Evolutionary conservation across 306 rosid genomes (phyloP).

Genomic region (Lathyrus aphaca): DNA sequence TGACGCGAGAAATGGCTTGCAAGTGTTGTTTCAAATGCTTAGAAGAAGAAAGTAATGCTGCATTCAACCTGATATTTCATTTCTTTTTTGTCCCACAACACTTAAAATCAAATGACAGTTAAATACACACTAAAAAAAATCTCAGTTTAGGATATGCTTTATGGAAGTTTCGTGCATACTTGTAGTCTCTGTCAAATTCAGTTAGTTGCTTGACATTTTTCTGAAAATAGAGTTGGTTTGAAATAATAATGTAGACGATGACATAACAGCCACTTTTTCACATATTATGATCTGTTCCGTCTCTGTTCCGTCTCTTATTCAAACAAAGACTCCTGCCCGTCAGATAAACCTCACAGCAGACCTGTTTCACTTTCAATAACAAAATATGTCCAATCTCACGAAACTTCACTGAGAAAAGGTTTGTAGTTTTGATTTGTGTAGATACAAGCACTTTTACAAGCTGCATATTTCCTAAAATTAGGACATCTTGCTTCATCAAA

Average conservation of each 20-base stretch:
- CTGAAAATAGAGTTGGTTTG: not conserved
- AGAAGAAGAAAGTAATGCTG: not conserved
- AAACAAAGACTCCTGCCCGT: not conserved
- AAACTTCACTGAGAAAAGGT: not conserved
- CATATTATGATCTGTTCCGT: not conserved
- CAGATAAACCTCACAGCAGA: not conserved
- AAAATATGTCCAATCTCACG: not conserved
- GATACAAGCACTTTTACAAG: not conserved
- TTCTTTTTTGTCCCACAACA: not conserved
- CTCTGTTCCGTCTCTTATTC: not conserved
- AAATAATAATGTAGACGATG: not conserved
- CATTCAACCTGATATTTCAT: not conserved
- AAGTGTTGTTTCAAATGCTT: not conserved
- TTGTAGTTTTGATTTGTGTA: not conserved
- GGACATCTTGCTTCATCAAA: not conserved
- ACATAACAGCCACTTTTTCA: not conserved
- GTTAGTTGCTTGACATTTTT: not conserved
- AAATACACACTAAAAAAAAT: not conserved
- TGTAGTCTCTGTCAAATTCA: not conserved
- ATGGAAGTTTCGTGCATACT: not conserved
- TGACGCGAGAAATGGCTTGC: too few species aligned
- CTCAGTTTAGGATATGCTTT: not conserved
- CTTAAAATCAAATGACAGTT: too few species aligned
- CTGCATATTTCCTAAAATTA: not conserved
- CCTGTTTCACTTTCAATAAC: not conserved